Base-by-base conservation (phyloP, 2,329 filamentous ascomycete genomes). In the Diaporthe citriasiana region DNA sequence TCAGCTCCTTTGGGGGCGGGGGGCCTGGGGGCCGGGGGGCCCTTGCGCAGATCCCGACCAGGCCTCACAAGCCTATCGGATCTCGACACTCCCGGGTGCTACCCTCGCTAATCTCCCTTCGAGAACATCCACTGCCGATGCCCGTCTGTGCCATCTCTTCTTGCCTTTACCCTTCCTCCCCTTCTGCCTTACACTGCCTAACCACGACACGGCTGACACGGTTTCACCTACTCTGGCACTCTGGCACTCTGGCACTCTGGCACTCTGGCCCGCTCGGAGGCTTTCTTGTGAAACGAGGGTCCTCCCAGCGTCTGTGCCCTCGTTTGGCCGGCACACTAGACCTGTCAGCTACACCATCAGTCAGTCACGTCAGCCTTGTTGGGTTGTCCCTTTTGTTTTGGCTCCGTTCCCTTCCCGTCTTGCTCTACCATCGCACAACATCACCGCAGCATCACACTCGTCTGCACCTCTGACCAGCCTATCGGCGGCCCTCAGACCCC, bases 1-100 rank as follows among this genome's bases (percentile, higher is more conserved):
- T 68, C n/a, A n/a, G n/a, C n/a, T n/a, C n/a, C n/a, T n/a, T n/a
- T n/a, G n/a, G 63, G 63, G 63, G 45, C 5, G 33, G 33, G 33
- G 22, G 33, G 33, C 5, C 9, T 4, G 33, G 33, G 38, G 25
- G 57, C 3, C 4, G 53, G 30, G 6, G 55, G 30, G 25, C 33
- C 33, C 63, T 25, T 68, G 63, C 33, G 63, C 45, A 51, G 63
- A 68, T 68, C 63, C 12, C 15, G 47, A 40, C 45, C 63, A 68
- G 63, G 63, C 63, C 35, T 71, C n/a, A 73, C 55, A 47, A 73
- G 72, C 72, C 72, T 73, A 73, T 73, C 72, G 72, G 66, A 73
- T 63, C 72, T 73, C 56, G 56, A 45, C 27, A 30, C 60, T 51
- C 5, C 45, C 30, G 60, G 40, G 10, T 47, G 40, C 59, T 42